phyloP scores from a whole-genome alignment of 208 protist species.

The Tritrichomonas foetus region DNA sequence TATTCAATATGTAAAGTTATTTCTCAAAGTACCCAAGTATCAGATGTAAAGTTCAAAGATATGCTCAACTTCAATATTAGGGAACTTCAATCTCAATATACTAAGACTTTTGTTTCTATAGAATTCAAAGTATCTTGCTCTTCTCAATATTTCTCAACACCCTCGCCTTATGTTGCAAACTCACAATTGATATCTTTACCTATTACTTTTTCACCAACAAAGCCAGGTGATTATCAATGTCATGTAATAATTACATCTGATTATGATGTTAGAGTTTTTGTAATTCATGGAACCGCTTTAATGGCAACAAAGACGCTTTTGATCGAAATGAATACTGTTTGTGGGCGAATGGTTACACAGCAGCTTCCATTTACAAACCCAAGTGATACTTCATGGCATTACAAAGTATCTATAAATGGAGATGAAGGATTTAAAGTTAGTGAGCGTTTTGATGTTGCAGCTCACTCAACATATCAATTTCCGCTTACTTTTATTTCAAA shows the following conservation, averaged over 20 bases:
- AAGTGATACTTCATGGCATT: not conserved
- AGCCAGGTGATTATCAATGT: constrained; percentile 24
- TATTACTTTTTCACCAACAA: not conserved
- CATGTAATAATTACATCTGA: not conserved
- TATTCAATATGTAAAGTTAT: not conserved
- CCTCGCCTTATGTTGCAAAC: not conserved
- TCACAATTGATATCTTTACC: not conserved
- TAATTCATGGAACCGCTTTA: not conserved
- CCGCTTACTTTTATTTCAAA: not conserved
- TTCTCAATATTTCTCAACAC: not conserved
- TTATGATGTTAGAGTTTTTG: not conserved
- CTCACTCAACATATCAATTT: not conserved
- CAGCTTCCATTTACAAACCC: not conserved
- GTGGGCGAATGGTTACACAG: not conserved
- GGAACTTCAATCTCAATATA: not conserved
- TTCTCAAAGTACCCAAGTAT: too few relatives aligned
- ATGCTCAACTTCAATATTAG: not conserved
- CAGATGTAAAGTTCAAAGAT: not conserved
- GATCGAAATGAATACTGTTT: not conserved
- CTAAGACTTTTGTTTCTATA: not conserved
- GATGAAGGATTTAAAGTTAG: not conserved
- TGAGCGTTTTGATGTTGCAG: not conserved
- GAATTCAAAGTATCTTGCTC: not conserved
- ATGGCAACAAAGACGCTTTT: not conserved
- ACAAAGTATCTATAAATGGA: not conserved